Evolutionary conservation across 441 rosid genomes (phyloP), one percentile per base, ranked within the genome.

Genomic region (Flueggea neowawraea): DNA sequence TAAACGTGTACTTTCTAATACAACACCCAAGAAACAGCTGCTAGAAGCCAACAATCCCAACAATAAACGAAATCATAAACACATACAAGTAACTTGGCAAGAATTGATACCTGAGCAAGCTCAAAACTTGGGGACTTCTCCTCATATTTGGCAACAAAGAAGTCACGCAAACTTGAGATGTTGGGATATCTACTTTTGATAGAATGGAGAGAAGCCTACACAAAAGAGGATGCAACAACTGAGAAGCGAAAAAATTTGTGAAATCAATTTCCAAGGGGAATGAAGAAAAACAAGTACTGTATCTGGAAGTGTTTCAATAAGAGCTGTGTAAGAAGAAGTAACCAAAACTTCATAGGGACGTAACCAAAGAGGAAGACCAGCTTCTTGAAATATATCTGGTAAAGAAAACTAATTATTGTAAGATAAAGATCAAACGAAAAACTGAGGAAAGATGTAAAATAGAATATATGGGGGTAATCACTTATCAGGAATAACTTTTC

Each of bases 291-390:
- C 28, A 57, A 47, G 62, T 84, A 91, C 97, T 82, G 97, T 95
- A 81, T 95, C 98, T 62, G 96, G 88, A 81, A 95, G 88, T 52
- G 99, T 95, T 80, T 91, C 99, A 61, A 95, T 95, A 45, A 95
- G 93, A 77, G 99, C 98, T n/a, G 98, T 88, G 73, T 95, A 95
- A 52, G 99, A 91, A 58, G 99, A 95, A 70, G 99, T 91, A 60
- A 88, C 96, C 67, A 95, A 68, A 54, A 95, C 98, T 79, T 95
- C 98, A 57, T 91, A 91, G 49, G 97, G 98, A 31, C 95, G 95
- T 71, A 95, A 79, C 99, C 99, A 95, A 62, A 95, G 95, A 39
- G 99, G 99, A 32, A 91, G 94, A 66, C 98, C 98, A 65, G 98
- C 98, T 88, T 95, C 99, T 75, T 90, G 97, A 64, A 95, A 91